A percentile compares a stretch with the other conserved stretches of the same genome.
These are phyloP conservation scores for Desmodesmus armatus DNA, from an alignment of 139 green algal genomes.

Conservation along the genomic window DNA sequence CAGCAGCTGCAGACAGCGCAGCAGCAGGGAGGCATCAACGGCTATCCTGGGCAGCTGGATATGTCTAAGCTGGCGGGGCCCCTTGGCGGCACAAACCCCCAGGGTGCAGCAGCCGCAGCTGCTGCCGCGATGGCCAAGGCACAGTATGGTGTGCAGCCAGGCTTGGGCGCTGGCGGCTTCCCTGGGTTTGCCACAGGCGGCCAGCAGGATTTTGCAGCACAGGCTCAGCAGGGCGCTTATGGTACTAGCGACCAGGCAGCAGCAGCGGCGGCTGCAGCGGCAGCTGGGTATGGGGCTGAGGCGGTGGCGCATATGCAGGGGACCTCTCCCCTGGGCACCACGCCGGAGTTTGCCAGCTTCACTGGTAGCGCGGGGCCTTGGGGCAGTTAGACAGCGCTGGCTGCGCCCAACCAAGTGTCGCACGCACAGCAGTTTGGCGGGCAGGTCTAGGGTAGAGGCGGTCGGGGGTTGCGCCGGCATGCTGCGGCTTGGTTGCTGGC, in stretches of 20 bases:
- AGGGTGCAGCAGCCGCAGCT: slow-evolving; percentile 34
- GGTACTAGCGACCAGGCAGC: slow-evolving; percentile 24
- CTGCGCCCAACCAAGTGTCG: too few relatives aligned
- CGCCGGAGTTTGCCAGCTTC: slow-evolving; percentile 40
- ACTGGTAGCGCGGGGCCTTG: neutral
- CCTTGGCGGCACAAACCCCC: slow-evolving; percentile 2
- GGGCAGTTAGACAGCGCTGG: slow-evolving; percentile 22
- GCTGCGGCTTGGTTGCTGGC: neutral
- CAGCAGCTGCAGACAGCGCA: slow-evolving; percentile 14
- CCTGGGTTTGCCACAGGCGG: neutral
- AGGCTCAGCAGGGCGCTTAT: slow-evolving; percentile 11
- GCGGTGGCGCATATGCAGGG: slow-evolving; percentile 20
- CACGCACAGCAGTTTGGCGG: too few relatives aligned
- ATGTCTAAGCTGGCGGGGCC: slow-evolving; percentile 27
- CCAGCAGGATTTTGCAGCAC: slow-evolving; percentile 15
- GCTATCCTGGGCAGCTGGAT: slow-evolving; percentile 32
- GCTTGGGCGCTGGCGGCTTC: slow-evolving; percentile 23
- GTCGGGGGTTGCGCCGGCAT: neutral
- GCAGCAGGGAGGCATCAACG: slow-evolving; percentile 23
- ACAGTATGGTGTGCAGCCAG: neutral
- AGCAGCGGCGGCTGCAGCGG: slow-evolving; percentile 15
- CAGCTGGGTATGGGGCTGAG: slow-evolving; percentile 23
- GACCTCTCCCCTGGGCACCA: slow-evolving; percentile 34
- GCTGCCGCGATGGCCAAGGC: slow-evolving; percentile 26
- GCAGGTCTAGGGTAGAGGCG: neutral